Evolutionary conservation across 352 stramenopile genomes (phyloP).

Genomic region (Globisporangium yorkense): DNA sequence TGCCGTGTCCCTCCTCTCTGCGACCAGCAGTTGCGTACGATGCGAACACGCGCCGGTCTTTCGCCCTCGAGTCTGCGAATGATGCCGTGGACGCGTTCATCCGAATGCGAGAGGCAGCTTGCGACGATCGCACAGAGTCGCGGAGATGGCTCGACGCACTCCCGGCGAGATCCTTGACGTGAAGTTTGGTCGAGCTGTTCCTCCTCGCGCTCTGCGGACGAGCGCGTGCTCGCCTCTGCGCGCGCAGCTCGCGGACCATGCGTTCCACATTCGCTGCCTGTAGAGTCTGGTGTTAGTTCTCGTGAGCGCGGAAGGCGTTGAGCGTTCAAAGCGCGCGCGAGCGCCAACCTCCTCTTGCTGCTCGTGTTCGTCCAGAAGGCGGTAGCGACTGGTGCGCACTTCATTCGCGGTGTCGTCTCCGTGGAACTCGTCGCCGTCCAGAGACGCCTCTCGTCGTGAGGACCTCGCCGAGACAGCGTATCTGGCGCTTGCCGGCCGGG

Average conservation of each 20-base stretch:
- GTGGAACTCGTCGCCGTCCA: not conserved
- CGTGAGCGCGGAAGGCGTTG: not conserved
- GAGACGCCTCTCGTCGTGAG: not conserved
- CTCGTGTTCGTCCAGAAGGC: conserved; percentile 32
- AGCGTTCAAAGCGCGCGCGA: not conserved
- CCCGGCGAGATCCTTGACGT: not conserved
- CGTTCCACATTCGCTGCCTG: conserved; percentile 34
- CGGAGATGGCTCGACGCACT: not conserved
- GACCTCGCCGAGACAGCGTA: not conserved
- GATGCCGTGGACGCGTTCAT: not conserved
- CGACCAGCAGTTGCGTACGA: not conserved
- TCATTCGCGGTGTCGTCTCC: not conserved
- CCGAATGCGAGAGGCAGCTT: not conserved
- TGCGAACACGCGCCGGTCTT: not conserved
- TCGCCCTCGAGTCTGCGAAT: not conserved
- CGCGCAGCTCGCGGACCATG: conserved; percentile 36
- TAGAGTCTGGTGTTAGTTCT: not conserved
- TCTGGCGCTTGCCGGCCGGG: not conserved
- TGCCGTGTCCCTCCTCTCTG: not conserved
- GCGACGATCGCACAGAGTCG: not conserved
- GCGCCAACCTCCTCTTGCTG: conserved; percentile 27
- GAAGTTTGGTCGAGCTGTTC: not conserved
- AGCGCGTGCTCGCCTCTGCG: conserved; percentile 12
- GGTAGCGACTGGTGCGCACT: conserved; percentile 25
- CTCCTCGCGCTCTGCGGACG: conserved; percentile 2